Evolutionary conservation across 306 rosid species (phyloP).

Genomic region (Cucumis hystrix): DNA sequence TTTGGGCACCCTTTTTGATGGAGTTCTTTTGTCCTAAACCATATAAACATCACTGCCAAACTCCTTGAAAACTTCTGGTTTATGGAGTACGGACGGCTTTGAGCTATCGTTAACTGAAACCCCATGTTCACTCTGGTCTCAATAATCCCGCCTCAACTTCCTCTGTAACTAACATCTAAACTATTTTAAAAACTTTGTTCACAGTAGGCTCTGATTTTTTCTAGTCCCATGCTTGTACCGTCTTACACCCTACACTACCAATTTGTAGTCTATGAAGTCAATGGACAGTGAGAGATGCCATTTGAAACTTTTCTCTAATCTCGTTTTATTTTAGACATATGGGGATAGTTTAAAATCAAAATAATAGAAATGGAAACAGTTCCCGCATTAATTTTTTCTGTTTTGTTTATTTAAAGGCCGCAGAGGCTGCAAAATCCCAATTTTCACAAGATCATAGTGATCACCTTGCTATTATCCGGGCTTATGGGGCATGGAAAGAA

Average conservation of each 20-base stretch:
- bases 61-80: too few species aligned
- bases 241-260: neutral
- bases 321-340: neutral
- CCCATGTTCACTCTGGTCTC: too few species aligned
- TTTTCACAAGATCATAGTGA: conserved; percentile 71
- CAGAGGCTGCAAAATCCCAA: conserved; percentile 84
- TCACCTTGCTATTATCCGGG: conserved; percentile 82
- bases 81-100: too few species aligned
- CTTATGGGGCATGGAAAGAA: conserved; percentile 77
- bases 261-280: neutral
- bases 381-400: conserved; percentile 11
- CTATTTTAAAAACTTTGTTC: too few species aligned
- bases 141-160: too few species aligned
- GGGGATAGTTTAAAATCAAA: neutral
- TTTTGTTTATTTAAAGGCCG: conserved; percentile 50
- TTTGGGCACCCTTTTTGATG: too few species aligned
- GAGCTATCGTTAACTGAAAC: too few species aligned
- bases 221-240: neutral
- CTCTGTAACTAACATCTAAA: too few species aligned
- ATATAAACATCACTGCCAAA: too few species aligned
- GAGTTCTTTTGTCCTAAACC: too few species aligned
- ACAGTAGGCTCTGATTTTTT: neutral
- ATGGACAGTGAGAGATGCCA: neutral
- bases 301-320: neutral
- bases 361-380: neutral